Base-by-base conservation (phyloP, 1,139 yeast species). In the Pichia cactophila region DNA sequence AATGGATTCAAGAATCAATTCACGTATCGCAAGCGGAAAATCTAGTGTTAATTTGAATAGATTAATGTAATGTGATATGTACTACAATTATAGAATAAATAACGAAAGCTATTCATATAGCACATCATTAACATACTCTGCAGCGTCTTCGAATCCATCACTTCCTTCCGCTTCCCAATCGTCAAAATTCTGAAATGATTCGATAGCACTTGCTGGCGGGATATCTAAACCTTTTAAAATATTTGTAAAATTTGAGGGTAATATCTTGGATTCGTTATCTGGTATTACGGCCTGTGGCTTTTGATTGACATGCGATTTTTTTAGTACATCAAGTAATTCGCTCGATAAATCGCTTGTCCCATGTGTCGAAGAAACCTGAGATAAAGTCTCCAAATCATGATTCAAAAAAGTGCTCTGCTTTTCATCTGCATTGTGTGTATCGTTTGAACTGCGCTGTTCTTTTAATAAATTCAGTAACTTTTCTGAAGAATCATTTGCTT, bases 1-100 rank as follows among this genome's bases (percentile, higher is more conserved):
- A 42, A 86, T 88, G 87, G 96, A 89, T 64, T 77, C 89, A 4
- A 73, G 95, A 58, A 71, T 79, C 43, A 70, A 60, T 54, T 66
- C 67, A 6, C 59, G 57, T 44, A 57, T 64, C 39, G 64, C 56
- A 12, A 41, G 49, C 14, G 36, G 36, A n/a, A 49, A 43, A 20
- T 23, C 41, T 9, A 16, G 9, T 14, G 28, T 38, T 10, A 38
- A 38, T 38, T 5, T 41, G 14, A 28, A 41, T 31, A 28, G 14
- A 9, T 5, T 8, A 9, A 23, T 17, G n/a, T 17, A 16, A 35
- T 17, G 23, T 23, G 14, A 14, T 16, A 10, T 16, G 14, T 35
- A 16, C 23, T 16, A 16, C 38, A 35, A 14, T 16, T 8, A 35
- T 16, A 35, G 11, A 16, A 16, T 17, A 35, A 16, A 16, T 16